Evolutionary conservation across 345 rosid species (phyloP).

Genomic region (Rubroshorea leprosula): DNA sequence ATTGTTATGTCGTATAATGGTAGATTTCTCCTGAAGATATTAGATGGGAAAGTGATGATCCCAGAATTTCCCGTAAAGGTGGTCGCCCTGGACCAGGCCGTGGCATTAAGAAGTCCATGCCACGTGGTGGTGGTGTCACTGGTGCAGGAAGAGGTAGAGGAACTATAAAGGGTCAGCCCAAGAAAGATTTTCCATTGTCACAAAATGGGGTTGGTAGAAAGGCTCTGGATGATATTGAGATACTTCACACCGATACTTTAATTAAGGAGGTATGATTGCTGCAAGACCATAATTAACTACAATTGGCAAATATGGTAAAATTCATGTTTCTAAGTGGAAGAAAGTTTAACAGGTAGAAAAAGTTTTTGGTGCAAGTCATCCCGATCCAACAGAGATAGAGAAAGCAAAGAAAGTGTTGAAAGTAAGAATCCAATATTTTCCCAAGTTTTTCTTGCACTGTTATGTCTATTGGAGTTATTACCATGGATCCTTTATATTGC

Average conservation of each 20-base stretch:
- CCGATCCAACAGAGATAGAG: conserved; percentile 67
- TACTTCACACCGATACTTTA: conserved; percentile 83
- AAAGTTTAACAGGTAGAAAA: conserved; percentile 67
- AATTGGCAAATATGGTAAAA: background rate
- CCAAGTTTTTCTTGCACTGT: background rate
- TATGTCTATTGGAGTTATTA: conserved; percentile 1
- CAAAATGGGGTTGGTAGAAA: conserved; percentile 78
- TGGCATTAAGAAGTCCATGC: conserved; percentile 56
- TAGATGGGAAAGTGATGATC: conserved; percentile 82
- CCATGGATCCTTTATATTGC: conserved; percentile 15
- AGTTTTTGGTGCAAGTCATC: conserved; percentile 59
- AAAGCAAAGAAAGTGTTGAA: conserved; percentile 80
- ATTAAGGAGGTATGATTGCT: conserved; percentile 66
- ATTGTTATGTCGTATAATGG: conserved; percentile 10
- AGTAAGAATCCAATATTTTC: conserved; percentile 35
- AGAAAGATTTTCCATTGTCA: conserved; percentile 42
- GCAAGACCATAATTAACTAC: conserved; percentile 6
- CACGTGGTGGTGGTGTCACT: conserved; percentile 58
- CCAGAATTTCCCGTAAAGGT: conserved; percentile 61
- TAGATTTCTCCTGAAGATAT: conserved; percentile 92
- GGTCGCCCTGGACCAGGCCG: conserved; percentile 77
- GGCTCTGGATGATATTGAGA: conserved; percentile 77
- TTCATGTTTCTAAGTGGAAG: conserved; percentile 10
- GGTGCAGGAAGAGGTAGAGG: conserved; percentile 85
- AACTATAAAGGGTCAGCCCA: conserved; percentile 39